A percentile compares a stretch with the other conserved stretches of the same genome.
Conservation (phyloP, 2,329 filamentous ascomycete species). For the Westerdykella ornata region DNA sequence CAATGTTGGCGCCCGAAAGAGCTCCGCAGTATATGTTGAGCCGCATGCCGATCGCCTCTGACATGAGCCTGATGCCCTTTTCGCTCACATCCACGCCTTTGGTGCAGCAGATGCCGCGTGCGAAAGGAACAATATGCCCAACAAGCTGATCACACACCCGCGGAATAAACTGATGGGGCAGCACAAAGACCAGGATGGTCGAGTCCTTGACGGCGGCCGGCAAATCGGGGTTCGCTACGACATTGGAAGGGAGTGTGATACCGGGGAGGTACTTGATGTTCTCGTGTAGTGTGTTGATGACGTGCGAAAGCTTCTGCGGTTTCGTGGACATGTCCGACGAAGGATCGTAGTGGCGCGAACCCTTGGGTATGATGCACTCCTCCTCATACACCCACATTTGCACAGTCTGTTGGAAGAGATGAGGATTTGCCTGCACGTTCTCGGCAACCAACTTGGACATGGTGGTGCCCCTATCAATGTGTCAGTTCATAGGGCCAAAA, state of each 20-base stretch:
- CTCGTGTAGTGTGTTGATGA: conserved; percentile 92
- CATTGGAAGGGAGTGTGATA: conserved; percentile 73
- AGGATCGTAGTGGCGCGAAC: conserved; percentile 65
- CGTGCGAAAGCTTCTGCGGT: conserved; percentile 76
- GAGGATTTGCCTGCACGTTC: conserved; percentile 70
- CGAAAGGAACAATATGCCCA: conserved; percentile 85
- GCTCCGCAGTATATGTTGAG: conserved; percentile 96
- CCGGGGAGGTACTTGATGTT: conserved; percentile 97
- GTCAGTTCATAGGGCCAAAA: neutral
- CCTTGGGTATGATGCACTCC: conserved; percentile 65
- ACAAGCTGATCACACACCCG: conserved; percentile 76
- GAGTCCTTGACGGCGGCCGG: conserved; percentile 74
- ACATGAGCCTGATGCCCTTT: conserved; percentile 81
- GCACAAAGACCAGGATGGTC: conserved; percentile 90
- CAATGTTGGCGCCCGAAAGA: conserved; percentile 92
- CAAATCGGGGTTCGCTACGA: conserved; percentile 76
- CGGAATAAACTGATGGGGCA: conserved; percentile 92
- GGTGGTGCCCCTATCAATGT: conserved; percentile 69
- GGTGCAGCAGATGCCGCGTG: conserved; percentile 92
- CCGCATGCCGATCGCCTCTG: conserved; percentile 84
- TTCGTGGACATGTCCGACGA: conserved; percentile 52
- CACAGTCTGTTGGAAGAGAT: conserved; percentile 79
- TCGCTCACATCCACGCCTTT: conserved; percentile 94
- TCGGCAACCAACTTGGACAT: conserved; percentile 97
- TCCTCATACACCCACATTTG: conserved; percentile 99